Conservation (phyloP, 1,284 basidiomycete species). For the Cutaneotrichosporon sp. region DNA sequence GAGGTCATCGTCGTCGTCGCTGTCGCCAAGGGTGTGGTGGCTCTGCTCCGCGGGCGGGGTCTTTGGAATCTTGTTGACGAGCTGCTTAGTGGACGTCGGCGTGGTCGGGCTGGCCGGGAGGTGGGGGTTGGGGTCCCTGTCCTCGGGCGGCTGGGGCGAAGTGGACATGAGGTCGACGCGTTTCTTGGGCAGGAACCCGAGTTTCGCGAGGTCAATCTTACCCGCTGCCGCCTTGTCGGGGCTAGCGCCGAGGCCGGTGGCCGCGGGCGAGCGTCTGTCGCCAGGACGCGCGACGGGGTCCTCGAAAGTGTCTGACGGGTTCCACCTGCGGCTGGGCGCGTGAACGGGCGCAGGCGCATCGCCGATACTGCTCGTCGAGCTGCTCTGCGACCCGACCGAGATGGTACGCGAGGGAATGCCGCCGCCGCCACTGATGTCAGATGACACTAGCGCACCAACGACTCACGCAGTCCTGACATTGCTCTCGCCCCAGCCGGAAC, state of each 20-base stretch:
- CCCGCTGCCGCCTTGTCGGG: conserved; percentile 25
- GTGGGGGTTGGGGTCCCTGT: conserved; percentile 31
- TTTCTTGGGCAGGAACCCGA: conserved; percentile 48
- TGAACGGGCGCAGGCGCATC: not conserved
- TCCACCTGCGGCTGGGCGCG: conserved; percentile 32
- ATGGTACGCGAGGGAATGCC: not conserved
- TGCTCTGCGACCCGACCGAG: not conserved
- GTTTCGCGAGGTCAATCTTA: conserved; percentile 48
- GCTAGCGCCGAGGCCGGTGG: conserved; percentile 7
- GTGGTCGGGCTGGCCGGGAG: conserved; percentile 23
- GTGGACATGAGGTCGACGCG: conserved; percentile 43
- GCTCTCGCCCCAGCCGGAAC: conserved; percentile 23
- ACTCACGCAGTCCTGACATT: conserved; percentile 22
- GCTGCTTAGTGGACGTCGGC: conserved; percentile 7
- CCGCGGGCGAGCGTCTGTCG: conserved; percentile 8
- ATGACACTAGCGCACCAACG: not conserved
- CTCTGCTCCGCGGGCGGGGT: conserved; percentile 33
- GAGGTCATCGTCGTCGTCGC: conserved; percentile 40
- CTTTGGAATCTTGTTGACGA: conserved; percentile 38
- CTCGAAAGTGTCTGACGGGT: conserved; percentile 43
- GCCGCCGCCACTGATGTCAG: not conserved
- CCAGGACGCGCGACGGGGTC: conserved; percentile 10
- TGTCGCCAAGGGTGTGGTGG: conserved; percentile 36
- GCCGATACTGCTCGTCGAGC: not conserved
- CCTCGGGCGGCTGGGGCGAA: conserved; percentile 23